Conservation (phyloP, 768 basidiomycete species). For the Piloderma croceum region DNA sequence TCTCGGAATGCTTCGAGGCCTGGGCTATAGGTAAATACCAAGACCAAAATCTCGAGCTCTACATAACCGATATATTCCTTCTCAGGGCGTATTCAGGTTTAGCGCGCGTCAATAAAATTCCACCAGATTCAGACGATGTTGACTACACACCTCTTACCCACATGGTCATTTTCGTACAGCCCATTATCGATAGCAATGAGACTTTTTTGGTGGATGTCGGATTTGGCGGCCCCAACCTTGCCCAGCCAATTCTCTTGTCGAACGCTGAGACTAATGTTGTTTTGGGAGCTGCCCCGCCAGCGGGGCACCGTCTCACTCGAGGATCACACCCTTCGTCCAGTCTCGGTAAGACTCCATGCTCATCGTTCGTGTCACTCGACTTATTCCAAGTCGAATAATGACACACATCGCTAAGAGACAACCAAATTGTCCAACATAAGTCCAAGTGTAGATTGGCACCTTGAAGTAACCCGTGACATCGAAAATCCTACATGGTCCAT, state of each 20-base stretch:
- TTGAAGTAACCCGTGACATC: no score
- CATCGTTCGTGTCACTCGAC: slow-evolving; percentile 5
- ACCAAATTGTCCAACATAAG: no score
- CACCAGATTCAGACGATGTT: slow-evolving; percentile 1
- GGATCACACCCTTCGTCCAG: slow-evolving; percentile 14
- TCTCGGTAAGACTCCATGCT: slow-evolving; percentile 10
- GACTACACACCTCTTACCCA: slow-evolving; percentile 17
- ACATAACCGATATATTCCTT: background rate
- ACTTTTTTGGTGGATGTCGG: slow-evolving; percentile 31
- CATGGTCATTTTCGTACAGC: slow-evolving; percentile 29
- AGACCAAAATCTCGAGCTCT: background rate
- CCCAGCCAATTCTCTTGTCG: slow-evolving; percentile 25
- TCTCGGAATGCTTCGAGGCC: slow-evolving; percentile 22
- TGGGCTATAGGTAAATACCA: slow-evolving; percentile 23
- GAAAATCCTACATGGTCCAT: slow-evolving; percentile 16
- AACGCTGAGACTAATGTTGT: slow-evolving; percentile 15
- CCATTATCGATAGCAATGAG: slow-evolving; percentile 17
- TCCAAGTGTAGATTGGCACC: no score
- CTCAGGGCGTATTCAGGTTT: slow-evolving; percentile 23
- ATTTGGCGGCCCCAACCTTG: slow-evolving; percentile 22
- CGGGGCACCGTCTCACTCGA: slow-evolving; percentile 20
- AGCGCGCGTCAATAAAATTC: slow-evolving; percentile 23
- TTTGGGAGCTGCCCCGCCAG: slow-evolving; percentile 16
- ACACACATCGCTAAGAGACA: no score
- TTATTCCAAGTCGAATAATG: no score